Conservation (phyloP, 1,139 yeast genomes). For the Pichia terricola region DNA sequence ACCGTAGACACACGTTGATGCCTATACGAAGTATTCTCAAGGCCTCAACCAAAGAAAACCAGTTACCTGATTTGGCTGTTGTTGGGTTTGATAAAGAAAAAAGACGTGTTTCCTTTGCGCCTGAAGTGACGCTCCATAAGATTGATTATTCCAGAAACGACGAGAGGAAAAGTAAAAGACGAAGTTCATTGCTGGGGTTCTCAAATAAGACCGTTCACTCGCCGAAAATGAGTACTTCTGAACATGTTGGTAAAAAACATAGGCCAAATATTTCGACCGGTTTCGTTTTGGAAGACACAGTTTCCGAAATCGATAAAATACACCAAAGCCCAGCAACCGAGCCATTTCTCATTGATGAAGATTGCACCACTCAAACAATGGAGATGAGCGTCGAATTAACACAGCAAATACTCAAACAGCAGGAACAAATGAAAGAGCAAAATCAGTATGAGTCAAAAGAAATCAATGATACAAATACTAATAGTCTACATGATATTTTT, state of each 20-base stretch:
- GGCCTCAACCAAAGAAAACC: too few species aligned
- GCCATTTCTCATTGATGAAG: conserved; percentile 13
- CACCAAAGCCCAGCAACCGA: not conserved
- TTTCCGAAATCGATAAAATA: not conserved
- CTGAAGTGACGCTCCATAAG: conserved; percentile 65
- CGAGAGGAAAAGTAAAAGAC: conserved; percentile 2
- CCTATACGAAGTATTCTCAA: conserved; percentile 30
- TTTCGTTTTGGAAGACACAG: too few species aligned
- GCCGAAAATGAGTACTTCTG: conserved; percentile 4
- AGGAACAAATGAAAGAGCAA: conserved; percentile 6
- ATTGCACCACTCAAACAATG: conserved; percentile 19
- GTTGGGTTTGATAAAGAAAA: conserved; percentile 12
- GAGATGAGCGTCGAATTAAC: conserved; percentile 20
- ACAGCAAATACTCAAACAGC: conserved; percentile 14
- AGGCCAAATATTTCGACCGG: too few species aligned
- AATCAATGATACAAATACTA: not conserved
- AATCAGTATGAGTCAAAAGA: conserved; percentile 1
- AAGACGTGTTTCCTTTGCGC: conserved; percentile 66
- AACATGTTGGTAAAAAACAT: conserved; percentile 4
- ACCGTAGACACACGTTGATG: conserved; percentile 29
- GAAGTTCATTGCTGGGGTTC: conserved; percentile 4
- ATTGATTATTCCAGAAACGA: conserved; percentile 23
- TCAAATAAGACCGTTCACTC: not conserved
- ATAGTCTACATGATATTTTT: conserved; percentile 10
- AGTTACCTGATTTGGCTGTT: not conserved